Conservation (phyloP, 768 basidiomycete species). For the Xerocomellus amylosporus region DNA sequence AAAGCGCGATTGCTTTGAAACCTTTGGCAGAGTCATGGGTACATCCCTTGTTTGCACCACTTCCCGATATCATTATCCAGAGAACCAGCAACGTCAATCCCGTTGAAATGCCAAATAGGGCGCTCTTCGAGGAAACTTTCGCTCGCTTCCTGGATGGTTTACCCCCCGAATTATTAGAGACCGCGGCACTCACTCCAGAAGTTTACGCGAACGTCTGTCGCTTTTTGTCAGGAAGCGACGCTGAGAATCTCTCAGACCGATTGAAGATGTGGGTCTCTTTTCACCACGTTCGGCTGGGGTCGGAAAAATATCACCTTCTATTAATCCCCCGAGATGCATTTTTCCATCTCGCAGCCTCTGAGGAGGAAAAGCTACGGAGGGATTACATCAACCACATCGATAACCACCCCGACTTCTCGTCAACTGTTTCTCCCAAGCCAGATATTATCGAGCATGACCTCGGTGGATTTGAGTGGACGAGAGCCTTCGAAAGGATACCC, state of each 20-base stretch:
- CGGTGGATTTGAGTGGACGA: slow-evolving; percentile 33
- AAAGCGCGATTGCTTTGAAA: slow-evolving; percentile 38
- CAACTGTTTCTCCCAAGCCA: slow-evolving; percentile 16
- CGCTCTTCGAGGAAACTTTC: slow-evolving; percentile 50
- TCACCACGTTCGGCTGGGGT: slow-evolving; percentile 62
- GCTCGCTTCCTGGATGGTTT: slow-evolving; percentile 48
- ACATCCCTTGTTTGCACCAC: slow-evolving; percentile 55
- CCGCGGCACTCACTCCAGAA: slow-evolving; percentile 54
- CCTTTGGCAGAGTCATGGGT: slow-evolving; percentile 56
- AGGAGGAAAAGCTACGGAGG: slow-evolving; percentile 48
- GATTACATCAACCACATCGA: slow-evolving; percentile 45
- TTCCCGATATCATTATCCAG: slow-evolving; percentile 55
- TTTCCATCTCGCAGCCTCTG: slow-evolving; percentile 47
- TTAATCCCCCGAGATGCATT: slow-evolving; percentile 59
- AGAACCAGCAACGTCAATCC: slow-evolving; percentile 52
- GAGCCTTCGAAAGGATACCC: slow-evolving; percentile 59
- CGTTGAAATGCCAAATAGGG: slow-evolving; percentile 58
- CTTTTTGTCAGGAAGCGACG: slow-evolving; percentile 39
- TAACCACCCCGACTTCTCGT: slow-evolving; percentile 4
- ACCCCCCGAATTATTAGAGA: slow-evolving; percentile 56
- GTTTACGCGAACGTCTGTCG: slow-evolving; percentile 51
- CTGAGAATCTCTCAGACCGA: slow-evolving; percentile 38
- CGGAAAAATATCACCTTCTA: slow-evolving; percentile 54
- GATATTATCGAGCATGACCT: slow-evolving; percentile 20
- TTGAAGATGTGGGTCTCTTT: slow-evolving; percentile 52